A percentile compares a stretch with the other conserved stretches of the same genome.
These are phyloP conservation scores for Trametes meyenii DNA, from an alignment of 768 basidiomycete species.

Conservation along the genomic window DNA sequence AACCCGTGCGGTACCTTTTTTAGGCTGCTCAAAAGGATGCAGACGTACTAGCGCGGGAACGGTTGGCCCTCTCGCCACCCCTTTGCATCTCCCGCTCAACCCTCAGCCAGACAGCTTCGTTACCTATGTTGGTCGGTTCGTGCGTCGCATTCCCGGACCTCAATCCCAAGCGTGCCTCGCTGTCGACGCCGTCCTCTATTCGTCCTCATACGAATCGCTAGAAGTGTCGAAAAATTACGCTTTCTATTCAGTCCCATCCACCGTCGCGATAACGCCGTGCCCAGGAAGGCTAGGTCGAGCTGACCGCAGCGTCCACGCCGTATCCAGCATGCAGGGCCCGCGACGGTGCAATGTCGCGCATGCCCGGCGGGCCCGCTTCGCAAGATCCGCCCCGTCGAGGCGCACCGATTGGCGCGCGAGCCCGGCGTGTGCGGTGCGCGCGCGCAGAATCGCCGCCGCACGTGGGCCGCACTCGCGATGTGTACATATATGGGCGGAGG, in stretches of 20 bases:
- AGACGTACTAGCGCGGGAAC: not conserved
- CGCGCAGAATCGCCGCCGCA: constrained; percentile 20
- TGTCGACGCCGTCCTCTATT: too few species aligned
- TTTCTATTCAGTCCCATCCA: not conserved
- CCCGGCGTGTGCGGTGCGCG: too few species aligned
- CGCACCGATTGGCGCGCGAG: constrained; percentile 3
- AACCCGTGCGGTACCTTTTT: constrained; percentile 13
- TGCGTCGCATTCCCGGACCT: too few species aligned
- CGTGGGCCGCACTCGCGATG: constrained; percentile 8
- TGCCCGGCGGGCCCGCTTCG: not conserved
- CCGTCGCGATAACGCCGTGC: constrained; percentile 1
- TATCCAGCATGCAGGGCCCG: constrained; percentile 4
- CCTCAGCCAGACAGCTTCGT: not conserved
- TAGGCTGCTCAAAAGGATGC: not conserved
- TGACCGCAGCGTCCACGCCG: constrained; percentile 12
- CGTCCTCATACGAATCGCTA: not conserved
- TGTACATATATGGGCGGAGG: constrained; percentile 21
- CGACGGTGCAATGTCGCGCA: constrained; percentile 10
- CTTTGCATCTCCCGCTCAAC: too few species aligned
- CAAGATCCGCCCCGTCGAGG: not conserved
- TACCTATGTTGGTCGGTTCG: too few species aligned
- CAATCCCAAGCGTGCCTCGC: too few species aligned
- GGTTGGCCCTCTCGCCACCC: not conserved
- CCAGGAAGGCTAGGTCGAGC: constrained; percentile 1
- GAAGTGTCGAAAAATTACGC: not conserved